Evolutionary conservation across 2,329 filamentous ascomycete species (phyloP).

Genomic region (Talaromyces piceae): DNA sequence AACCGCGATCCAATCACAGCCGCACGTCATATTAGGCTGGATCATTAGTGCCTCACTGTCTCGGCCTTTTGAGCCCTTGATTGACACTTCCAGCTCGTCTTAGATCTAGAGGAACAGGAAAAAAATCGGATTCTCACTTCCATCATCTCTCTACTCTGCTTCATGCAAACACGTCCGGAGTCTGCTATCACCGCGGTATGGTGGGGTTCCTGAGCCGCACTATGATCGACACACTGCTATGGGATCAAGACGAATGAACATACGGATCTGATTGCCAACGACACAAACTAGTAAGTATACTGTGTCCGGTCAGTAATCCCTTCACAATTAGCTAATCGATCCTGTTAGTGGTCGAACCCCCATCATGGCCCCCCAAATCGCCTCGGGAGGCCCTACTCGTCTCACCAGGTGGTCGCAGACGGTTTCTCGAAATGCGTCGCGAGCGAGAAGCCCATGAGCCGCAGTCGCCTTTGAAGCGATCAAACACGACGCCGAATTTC

Average conservation of each 20-base stretch:
- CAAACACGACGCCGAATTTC: slow-evolving; percentile 36
- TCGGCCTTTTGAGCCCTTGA: neutral
- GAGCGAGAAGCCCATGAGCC: slow-evolving; percentile 46
- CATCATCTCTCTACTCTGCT: neutral
- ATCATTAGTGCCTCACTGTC: too few species aligned
- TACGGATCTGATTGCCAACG: neutral
- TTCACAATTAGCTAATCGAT: slow-evolving; percentile 1
- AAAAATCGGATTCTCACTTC: neutral
- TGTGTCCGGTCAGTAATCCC: neutral
- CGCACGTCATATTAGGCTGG: neutral
- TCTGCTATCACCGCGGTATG: slow-evolving; percentile 8
- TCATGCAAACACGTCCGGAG: neutral
- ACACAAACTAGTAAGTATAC: slow-evolving; percentile 4
- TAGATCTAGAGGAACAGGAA: neutral
- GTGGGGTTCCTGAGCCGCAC: slow-evolving; percentile 4
- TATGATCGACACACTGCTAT: slow-evolving; percentile 6
- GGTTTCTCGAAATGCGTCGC: slow-evolving; percentile 60
- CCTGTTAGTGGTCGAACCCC: slow-evolving; percentile 33
- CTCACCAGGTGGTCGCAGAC: slow-evolving; percentile 72
- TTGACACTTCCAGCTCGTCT: neutral
- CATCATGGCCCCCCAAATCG: slow-evolving; percentile 55
- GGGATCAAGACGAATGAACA: slow-evolving; percentile 3
- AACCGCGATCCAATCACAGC: neutral
- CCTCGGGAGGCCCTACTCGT: slow-evolving; percentile 56
- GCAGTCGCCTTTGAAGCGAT: slow-evolving; percentile 56